These are phyloP conservation scores for Lumnitzera littorea DNA, from an alignment of 345 rosid genomes.

Conservation along the genomic window DNA sequence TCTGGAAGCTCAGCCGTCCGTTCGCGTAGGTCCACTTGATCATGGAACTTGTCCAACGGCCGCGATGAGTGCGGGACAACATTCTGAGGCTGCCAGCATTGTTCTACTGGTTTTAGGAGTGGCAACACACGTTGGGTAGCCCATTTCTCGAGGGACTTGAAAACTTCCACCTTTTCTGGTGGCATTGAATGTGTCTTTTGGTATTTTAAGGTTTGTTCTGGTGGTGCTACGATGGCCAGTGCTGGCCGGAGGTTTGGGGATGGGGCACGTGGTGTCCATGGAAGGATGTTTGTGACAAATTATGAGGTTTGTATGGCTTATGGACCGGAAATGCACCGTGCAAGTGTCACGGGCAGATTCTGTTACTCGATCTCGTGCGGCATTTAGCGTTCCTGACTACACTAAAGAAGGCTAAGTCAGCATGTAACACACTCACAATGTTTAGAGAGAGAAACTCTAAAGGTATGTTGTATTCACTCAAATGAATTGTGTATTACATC, in stretches of 20 bases:
- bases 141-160: constrained; percentile 65
- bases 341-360: too few species aligned
- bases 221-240: constrained; percentile 11
- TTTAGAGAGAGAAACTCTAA: too few species aligned
- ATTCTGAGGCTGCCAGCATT: constrained; percentile 62
- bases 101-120: constrained; percentile 59
- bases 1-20: constrained; percentile 50
- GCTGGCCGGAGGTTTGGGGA: background rate
- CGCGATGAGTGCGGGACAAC: constrained; percentile 45
- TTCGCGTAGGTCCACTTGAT: constrained; percentile 47
- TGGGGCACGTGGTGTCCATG: constrained; percentile 9
- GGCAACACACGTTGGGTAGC: constrained; percentile 41
- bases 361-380: too few species aligned
- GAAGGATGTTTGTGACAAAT: constrained; percentile 9
- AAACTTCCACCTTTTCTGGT: constrained; percentile 47
- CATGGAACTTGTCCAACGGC: constrained; percentile 35
- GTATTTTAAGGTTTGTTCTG: constrained; percentile 5
- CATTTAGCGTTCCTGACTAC: too few species aligned
- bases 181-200: constrained; percentile 56
- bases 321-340: too few species aligned
- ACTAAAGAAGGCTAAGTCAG: too few species aligned
- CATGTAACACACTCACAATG: too few species aligned
- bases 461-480: too few species aligned
- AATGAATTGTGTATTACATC: too few species aligned
- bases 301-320: constrained; percentile 34